Evolutionary conservation across 2,329 filamentous ascomycete species (phyloP), one percentile per base, ranked within the genome.

Genomic region (Knoxdaviesia capensis): DNA sequence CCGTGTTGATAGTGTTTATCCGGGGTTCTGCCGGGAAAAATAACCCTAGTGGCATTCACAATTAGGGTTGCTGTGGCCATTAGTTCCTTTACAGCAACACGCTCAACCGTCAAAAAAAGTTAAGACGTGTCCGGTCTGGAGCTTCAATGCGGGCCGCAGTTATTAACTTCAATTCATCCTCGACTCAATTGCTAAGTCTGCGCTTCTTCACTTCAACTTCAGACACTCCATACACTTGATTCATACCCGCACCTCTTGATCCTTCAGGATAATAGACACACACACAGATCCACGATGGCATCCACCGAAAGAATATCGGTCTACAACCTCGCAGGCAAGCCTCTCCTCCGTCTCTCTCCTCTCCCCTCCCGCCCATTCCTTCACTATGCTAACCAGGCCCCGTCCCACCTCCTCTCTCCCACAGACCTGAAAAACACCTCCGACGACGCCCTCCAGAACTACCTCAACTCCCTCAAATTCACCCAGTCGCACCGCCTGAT

Each of bases 401-500:
- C 33, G 28, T 9, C 32, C 6, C 41, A 34, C 31, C 31, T 36
- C 28, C 43, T 40, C 11, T 32, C 38, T 41, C 40, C 37, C 32
- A 28, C 56, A 93, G 90, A 96, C 58, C 79, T 98, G 48, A 96
- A 96, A 62, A 93, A 90, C 64, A 92, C 87, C 35, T 85, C 83
- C 50, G 90, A 98, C 64, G 90, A 98, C 62, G 85, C 87, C 44
- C 78, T 98, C 46, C 77, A 82, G 45, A 86, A 90, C 62, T 96
- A 96, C 65, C 77, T 98, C 48, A 88, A 84, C 61, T 82, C 77
- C 32, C 76, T 96, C 57, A 77, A 69, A 50, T 94, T 94, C 67
- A 71, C 65, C 48, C 86, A 93, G 61, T 77, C 81, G 48, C 80
- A 96, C 63, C 69, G 62, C 44, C 76, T 90, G 39, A 75, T 77